Evolutionary conservation across 2,329 filamentous ascomycete genomes (phyloP).

Genomic region (Fusarium veterinarium): DNA sequence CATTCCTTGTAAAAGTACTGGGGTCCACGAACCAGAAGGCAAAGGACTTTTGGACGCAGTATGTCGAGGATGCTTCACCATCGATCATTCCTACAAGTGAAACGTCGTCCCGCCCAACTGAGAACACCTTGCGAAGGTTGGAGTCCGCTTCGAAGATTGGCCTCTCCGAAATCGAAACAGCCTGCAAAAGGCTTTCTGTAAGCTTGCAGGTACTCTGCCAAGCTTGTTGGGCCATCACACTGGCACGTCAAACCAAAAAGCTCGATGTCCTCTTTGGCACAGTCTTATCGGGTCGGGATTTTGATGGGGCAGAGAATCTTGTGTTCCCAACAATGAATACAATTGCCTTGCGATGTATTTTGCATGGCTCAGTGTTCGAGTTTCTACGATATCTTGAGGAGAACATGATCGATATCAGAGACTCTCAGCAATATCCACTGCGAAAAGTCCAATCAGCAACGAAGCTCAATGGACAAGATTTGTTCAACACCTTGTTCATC

Average conservation of each 20-base stretch:
- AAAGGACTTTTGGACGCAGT: conserved; percentile 75
- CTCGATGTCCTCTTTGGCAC: conserved; percentile 86
- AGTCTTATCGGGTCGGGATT: conserved; percentile 86
- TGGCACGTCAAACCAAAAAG: conserved; percentile 70
- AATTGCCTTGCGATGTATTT: conserved; percentile 75
- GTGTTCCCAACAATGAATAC: conserved; percentile 96
- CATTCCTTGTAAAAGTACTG: conserved; percentile 57
- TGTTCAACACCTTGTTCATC: conserved; percentile 70
- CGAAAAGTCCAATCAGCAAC: conserved; percentile 69
- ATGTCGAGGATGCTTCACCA: conserved; percentile 64
- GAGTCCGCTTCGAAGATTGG: conserved; percentile 23
- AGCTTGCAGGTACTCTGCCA: conserved; percentile 82
- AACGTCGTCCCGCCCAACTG: neutral
- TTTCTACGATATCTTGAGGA: conserved; percentile 81
- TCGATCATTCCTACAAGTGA: conserved; percentile 47
- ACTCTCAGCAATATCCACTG: conserved; percentile 82
- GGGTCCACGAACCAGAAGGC: conserved; percentile 36
- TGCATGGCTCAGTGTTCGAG: conserved; percentile 74
- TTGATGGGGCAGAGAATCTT: conserved; percentile 72
- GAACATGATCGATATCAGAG: conserved; percentile 72
- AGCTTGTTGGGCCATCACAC: conserved; percentile 77
- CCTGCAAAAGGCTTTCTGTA: conserved; percentile 75
- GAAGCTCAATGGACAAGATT: conserved; percentile 49
- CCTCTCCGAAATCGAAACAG: conserved; percentile 51
- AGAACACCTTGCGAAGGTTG: conserved; percentile 7